Evolutionary conservation across 2,329 filamentous ascomycete species (phyloP), one percentile per base, ranked within the genome.

Genomic region (Phaeosphaeriaceae sp.): DNA sequence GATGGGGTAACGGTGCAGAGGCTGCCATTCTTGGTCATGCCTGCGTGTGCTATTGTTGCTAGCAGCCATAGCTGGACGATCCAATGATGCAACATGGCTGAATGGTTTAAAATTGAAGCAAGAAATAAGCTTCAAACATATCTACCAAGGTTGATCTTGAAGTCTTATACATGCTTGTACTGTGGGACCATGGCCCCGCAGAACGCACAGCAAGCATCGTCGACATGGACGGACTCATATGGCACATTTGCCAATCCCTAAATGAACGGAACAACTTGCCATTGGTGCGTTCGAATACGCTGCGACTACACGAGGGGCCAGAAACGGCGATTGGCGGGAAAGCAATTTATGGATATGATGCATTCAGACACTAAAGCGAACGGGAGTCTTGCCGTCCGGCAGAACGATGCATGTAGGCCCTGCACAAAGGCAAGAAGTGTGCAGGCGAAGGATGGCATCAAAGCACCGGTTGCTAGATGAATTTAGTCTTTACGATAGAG

Each of bases 1-100:
- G 58, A 62, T 0, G 67, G 68, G 1, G 67, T 68, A 1, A 72
- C 68, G 27, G 63, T 72, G 49, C 69, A 72, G 15, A 67, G 57
- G 1, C 53, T 58, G 49, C 69, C 69, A 1, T 49, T 68, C 46
- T 70, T 68, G 51, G 54, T 67, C 66, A 71, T 70, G 20, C 54
- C 69, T 41, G 60, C 66, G 9, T 63, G 33, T 7, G 54, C 63
- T 48, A 58, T 50, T 2, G 47, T 47, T 7, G 47, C 51, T 4
- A 66, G 24, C 21, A 62, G 54, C 45, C 59, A 50, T 48, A 66
- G 31, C 27, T 54, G 60, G 13, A 60, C 31, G 2, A 57, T n/a
- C 6, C 1, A 48, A 27, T 45, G 24, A 7, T 64, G 42, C 15
- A 61, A 33, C 62, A 68, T 69, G 22, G 19, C 62, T 27, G 13